Evolutionary conservation across 805 yeast genomes (phyloP).

Genomic region (Candida xiaguanensis): DNA sequence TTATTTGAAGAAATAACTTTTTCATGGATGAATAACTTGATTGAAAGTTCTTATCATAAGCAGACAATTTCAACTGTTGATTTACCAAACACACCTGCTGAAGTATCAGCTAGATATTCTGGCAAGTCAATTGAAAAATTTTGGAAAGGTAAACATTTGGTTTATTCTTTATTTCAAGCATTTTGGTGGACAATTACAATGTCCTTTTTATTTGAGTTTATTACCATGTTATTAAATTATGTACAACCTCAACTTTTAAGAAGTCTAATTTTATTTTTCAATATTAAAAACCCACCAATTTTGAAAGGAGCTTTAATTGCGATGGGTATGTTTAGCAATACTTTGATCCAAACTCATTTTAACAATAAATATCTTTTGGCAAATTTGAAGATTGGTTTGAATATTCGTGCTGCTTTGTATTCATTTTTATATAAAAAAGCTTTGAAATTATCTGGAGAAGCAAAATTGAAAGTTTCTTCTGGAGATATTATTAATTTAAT

Average conservation of each 20-base stretch:
- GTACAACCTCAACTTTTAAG: constrained; percentile 83
- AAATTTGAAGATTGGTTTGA: constrained; percentile 59
- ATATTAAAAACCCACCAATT: constrained; percentile 38
- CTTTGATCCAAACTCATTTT: constrained; percentile 57
- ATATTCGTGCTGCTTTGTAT: constrained; percentile 61
- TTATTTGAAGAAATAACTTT: constrained; percentile 39
- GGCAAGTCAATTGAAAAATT: constrained; percentile 14
- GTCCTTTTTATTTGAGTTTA: constrained; percentile 22
- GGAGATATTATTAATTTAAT: constrained; percentile 80
- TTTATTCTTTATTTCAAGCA: constrained; percentile 19
- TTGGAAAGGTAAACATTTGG: constrained; percentile 15
- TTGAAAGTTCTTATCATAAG: constrained; percentile 34
- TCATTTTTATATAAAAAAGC: constrained; percentile 71
- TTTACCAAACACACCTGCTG: constrained; percentile 26
- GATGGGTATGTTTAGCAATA: constrained; percentile 56
- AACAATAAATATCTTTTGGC: constrained; percentile 65
- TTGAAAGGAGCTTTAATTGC: constrained; percentile 64
- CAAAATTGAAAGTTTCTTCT: constrained; percentile 56
- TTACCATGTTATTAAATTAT: constrained; percentile 35
- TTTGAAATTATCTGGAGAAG: constrained; percentile 60
- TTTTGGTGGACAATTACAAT: constrained; percentile 22
- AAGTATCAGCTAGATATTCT: constrained; percentile 19
- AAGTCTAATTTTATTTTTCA: constrained; percentile 58
- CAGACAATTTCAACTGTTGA: constrained; percentile 33
- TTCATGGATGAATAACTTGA: constrained; percentile 47